A percentile compares a stretch with the other conserved stretches of the same genome.
Conservation (phyloP, 1,139 yeast genomes). For the Pichia cactophila region DNA sequence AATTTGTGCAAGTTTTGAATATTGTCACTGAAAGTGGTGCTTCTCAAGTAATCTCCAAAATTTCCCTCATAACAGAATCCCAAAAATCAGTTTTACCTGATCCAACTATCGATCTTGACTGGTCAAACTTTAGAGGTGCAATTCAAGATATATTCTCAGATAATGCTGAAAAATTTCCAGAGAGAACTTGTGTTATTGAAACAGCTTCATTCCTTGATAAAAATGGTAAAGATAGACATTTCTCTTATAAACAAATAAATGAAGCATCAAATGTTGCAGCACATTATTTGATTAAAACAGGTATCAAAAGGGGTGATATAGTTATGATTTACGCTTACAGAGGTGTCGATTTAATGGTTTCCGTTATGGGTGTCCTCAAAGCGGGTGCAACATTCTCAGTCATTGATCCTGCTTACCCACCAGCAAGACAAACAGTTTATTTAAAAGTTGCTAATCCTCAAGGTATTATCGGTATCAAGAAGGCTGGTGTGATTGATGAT, state of each 20-base stretch:
- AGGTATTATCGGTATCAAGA: slow-evolving; percentile 81
- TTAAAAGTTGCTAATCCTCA: slow-evolving; percentile 87
- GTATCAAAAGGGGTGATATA: slow-evolving; percentile 84
- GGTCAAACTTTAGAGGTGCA: slow-evolving; percentile 90
- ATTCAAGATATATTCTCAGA: slow-evolving; percentile 89
- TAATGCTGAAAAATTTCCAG: slow-evolving; percentile 79
- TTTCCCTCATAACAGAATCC: slow-evolving; percentile 57
- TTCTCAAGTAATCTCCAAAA: slow-evolving; percentile 44
- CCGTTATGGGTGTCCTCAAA: slow-evolving; percentile 94
- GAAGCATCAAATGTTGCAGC: slow-evolving; percentile 94
- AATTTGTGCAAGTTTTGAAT: slow-evolving; percentile 49
- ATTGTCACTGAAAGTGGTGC: slow-evolving; percentile 31
- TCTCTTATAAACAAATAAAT: slow-evolving; percentile 78
- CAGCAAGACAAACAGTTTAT: slow-evolving; percentile 92
- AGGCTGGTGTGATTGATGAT: slow-evolving; percentile 78
- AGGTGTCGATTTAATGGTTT: slow-evolving; percentile 93
- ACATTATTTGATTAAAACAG: slow-evolving; percentile 72
- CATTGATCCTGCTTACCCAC: slow-evolving; percentile 98
- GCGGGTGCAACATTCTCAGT: slow-evolving; percentile 99
- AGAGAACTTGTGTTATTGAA: slow-evolving; percentile 84
- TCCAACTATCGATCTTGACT: slow-evolving; percentile 79
- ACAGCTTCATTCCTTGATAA: slow-evolving; percentile 65
- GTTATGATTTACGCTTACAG: slow-evolving; percentile 97
- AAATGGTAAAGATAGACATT: slow-evolving; percentile 53
- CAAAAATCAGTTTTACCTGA: slow-evolving; percentile 67